Evolutionary conservation across 805 yeast species (phyloP).

Genomic region (Yarrowia porcina): DNA sequence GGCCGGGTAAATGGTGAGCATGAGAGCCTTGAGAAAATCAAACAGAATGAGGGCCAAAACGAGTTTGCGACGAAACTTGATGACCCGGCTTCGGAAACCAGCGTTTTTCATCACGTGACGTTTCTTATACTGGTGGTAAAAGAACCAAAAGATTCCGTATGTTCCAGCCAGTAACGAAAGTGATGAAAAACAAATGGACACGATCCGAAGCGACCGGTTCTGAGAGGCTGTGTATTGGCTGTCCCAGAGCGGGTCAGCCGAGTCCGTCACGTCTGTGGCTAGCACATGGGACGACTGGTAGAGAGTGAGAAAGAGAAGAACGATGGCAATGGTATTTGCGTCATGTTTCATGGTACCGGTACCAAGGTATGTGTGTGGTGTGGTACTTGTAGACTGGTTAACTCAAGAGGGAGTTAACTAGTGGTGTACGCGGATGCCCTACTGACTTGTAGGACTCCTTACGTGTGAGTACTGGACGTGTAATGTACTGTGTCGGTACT

Average conservation of each 20-base stretch:
- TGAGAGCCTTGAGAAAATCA: conserved; percentile 70
- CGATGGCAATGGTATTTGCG: background rate
- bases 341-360: conserved; percentile 19
- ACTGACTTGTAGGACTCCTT: no score
- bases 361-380: background rate
- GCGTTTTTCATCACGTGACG: background rate
- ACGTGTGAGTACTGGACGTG: no score
- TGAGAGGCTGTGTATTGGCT: conserved; percentile 9
- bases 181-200: background rate
- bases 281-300: background rate
- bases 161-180: conserved; percentile 4
- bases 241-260: background rate
- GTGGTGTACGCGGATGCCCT: no score
- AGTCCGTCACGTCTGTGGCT: background rate
- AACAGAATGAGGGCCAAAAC: conserved; percentile 64
- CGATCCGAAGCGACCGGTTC: conserved; percentile 4
- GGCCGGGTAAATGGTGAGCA: conserved; percentile 51
- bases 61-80: conserved; percentile 48
- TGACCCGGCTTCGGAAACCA: background rate
- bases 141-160: conserved; percentile 4
- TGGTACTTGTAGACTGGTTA: background rate
- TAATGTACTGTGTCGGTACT: no score
- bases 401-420: no score
- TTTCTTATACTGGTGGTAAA: conserved; percentile 2
- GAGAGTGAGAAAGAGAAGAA: background rate